A percentile compares a stretch with the other conserved stretches of the same genome.
Conservation (phyloP, 805 yeast species). For the Debaryomyces maramus region DNA sequence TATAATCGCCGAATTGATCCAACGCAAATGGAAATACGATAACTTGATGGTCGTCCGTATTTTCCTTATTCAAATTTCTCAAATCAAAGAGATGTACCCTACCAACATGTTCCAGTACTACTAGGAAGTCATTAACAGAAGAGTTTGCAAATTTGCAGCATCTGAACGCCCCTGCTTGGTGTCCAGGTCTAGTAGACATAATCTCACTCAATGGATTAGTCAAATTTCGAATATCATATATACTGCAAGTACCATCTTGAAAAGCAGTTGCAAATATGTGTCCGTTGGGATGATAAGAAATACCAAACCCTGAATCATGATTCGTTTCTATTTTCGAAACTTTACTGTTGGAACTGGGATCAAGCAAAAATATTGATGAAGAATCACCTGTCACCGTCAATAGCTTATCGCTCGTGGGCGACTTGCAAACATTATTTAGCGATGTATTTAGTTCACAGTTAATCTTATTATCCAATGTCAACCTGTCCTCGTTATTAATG, state of each 20-base stretch:
- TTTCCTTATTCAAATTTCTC: constrained; percentile 50
- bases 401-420: constrained; percentile 42
- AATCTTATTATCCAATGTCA: constrained; percentile 43
- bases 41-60: constrained; percentile 65
- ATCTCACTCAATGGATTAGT: constrained; percentile 52
- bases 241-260: constrained; percentile 78
- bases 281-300: constrained; percentile 76
- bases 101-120: constrained; percentile 82
- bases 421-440: constrained; percentile 69
- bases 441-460: constrained; percentile 58
- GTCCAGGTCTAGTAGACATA: constrained; percentile 57
- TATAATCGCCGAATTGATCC: constrained; percentile 37
- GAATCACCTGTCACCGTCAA: constrained; percentile 74
- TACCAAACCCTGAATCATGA: constrained; percentile 82
- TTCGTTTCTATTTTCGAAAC: constrained; percentile 49
- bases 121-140: constrained; percentile 73
- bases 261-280: constrained; percentile 73
- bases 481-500: constrained; percentile 46
- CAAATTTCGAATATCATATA: constrained; percentile 74
- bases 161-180: constrained; percentile 66
- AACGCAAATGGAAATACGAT: constrained; percentile 59
- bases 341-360: constrained; percentile 35
- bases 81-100: constrained; percentile 83
- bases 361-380: constrained; percentile 58
- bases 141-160: constrained; percentile 49